Conservation (phyloP, 169 alveolate genomes). For the Plasmodium coatneyi region DNA sequence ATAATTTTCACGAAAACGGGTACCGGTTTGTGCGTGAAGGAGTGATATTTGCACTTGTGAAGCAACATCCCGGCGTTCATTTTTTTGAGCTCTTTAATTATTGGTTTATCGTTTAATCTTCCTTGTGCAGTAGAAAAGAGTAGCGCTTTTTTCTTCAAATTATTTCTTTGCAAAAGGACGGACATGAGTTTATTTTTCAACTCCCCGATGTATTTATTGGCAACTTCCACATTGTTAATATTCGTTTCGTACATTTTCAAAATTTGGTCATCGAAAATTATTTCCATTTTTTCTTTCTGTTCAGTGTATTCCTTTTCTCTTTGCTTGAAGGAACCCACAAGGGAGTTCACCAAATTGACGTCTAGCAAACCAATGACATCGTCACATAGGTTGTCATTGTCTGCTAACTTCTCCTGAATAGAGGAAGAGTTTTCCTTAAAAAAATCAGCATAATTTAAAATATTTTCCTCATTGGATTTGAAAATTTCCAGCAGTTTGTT, state of each 20-base stretch:
- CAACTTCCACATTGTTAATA: constrained; percentile 59
- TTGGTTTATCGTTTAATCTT: constrained; percentile 37
- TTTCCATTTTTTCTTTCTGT: constrained; percentile 27
- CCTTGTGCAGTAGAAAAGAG: constrained; percentile 52
- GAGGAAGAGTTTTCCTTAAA: constrained; percentile 30
- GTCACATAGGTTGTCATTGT: constrained; percentile 44
- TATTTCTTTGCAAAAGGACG: not conserved
- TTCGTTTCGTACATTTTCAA: constrained; percentile 51
- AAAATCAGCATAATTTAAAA: constrained; percentile 16
- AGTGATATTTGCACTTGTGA: constrained; percentile 51
- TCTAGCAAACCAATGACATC: constrained; percentile 41
- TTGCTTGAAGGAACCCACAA: constrained; percentile 5
- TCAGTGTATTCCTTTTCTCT: constrained; percentile 26
- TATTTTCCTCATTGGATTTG: constrained; percentile 33
- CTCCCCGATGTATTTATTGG: constrained; percentile 25
- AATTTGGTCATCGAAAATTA: constrained; percentile 46
- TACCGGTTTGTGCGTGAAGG: constrained; percentile 53
- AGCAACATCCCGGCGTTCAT: constrained; percentile 22
- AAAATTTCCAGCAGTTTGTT: constrained; percentile 38
- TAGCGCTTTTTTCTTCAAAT: constrained; percentile 14
- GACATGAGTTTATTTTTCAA: constrained; percentile 16
- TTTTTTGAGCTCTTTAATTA: constrained; percentile 29
- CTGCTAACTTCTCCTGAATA: constrained; percentile 33
- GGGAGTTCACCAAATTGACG: constrained; percentile 4
- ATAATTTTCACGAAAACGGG: constrained; percentile 38